Percentiles rank a stretch among this genome's conserved stretches.
phyloP scores from a whole-genome alignment of 208 protist genomes.

The Novymonas esmeraldas region DNA sequence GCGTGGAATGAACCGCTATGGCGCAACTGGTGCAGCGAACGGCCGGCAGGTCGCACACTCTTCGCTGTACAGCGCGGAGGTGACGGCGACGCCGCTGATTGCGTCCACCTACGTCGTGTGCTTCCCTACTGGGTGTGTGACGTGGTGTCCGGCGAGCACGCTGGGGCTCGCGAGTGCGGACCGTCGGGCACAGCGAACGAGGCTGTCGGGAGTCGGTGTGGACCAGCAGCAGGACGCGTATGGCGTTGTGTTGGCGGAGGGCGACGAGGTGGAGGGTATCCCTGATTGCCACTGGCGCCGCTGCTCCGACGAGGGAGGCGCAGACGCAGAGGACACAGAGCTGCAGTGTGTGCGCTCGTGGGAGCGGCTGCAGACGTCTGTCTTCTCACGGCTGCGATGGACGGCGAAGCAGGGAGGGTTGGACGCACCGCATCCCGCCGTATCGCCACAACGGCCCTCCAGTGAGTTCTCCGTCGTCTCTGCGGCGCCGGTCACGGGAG shows the following conservation, averaged over 20 bases:
- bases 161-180: slow-evolving; percentile 15
- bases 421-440: neutral
- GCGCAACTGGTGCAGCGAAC: neutral
- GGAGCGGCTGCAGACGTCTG: slow-evolving; percentile 36
- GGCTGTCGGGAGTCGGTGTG: neutral
- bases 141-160: slow-evolving; percentile 47
- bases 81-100: slow-evolving; percentile 7
- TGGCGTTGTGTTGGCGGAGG: no score
- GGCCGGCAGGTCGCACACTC: neutral
- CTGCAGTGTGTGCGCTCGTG: slow-evolving; percentile 41
- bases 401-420: slow-evolving; percentile 6
- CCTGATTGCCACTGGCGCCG: no score
- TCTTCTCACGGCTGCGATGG: slow-evolving; percentile 23
- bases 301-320: no score
- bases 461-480: neutral
- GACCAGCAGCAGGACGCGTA: neutral
- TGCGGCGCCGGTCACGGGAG: neutral
- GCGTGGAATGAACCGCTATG: slow-evolving; percentile 11
- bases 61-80: neutral
- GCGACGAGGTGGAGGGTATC: no score
- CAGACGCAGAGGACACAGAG: slow-evolving; percentile 4
- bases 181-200: neutral
- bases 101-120: slow-evolving; percentile 37
- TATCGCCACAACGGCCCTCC: neutral
- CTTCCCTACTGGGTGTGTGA: slow-evolving; percentile 41